Base-by-base conservation (phyloP, 2,329 filamentous ascomycete species). In the Botrytis medusae region DNA sequence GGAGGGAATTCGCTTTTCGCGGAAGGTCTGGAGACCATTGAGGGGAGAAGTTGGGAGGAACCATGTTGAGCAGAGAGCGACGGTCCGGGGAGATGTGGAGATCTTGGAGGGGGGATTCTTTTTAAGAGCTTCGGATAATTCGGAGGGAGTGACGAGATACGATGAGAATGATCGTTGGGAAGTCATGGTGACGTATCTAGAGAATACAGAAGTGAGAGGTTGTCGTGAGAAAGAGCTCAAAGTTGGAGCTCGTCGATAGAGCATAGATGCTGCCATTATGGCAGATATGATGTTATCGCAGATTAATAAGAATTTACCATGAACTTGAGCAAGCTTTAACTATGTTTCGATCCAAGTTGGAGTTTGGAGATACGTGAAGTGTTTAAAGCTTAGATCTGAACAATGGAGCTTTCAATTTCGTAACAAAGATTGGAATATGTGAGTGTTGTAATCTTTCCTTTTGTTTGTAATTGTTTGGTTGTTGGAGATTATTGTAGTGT, bases 1-100 rank as follows among this genome's bases (percentile, higher is more conserved):
- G 79, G 91, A 91, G 34, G 95, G 95, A 76, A 99, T 96, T 79
- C 94, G 93, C 81, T 91, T 89, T 81, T 93, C 88, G 77, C 90
- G 89, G 85, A 95, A 99, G 61, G 91, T 90, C 76, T 96, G 87
- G 78, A 92, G 89, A 71, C 96, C 96, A 65, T 89, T 93, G 75
- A 94, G 91, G 71, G 89, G 89, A 78, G 97, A 95, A 82, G 97
- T 98, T 76, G 96, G 96, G 76, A 99, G 89, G 81, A 98, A 99
- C 96, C 96, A 99, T 37, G 94, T 89, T 64, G 95, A 96, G 83
- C 95, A 98, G 60, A 99, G 87, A 4, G 96, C 93, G 71, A 99
- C 90, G 61, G 97, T 91, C 77, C 93, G 91, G 1, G 95, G 92
- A 20, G 93, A 90, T 61, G 93, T 92, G 74, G 93, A 94, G 79